Conservation (phyloP, 2,329 filamentous ascomycete genomes). For the Sporothrix inflata region DNA sequence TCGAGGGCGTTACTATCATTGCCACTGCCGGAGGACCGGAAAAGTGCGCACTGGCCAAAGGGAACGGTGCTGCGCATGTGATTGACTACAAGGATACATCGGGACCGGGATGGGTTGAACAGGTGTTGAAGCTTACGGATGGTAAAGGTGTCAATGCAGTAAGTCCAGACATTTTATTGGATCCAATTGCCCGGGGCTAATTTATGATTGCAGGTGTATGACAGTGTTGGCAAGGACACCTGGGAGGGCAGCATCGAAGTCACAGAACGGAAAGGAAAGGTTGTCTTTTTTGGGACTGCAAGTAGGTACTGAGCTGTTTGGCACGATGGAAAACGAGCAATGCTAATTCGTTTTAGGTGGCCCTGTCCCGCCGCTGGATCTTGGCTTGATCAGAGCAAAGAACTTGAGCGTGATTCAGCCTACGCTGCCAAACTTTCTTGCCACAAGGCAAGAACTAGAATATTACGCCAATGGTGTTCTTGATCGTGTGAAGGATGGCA, state of each 20-base stretch:
- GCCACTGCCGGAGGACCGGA: conserved; percentile 1
- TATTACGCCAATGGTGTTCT: conserved; percentile 2
- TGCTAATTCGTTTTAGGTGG: conserved; percentile 5
- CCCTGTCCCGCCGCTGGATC: background rate
- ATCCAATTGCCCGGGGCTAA: background rate
- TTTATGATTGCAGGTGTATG: conserved; percentile 1
- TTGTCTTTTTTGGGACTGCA: conserved; percentile 1
- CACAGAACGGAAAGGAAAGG: conserved; percentile 1
- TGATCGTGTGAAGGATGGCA: background rate
- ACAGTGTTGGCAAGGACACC: conserved; percentile 1
- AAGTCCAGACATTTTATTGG: background rate
- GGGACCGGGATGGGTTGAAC: background rate
- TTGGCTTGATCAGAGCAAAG: background rate
- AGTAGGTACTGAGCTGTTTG: conserved; percentile 2
- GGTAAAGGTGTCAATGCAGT: conserved; percentile 4
- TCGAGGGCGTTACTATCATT: background rate
- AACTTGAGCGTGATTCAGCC: conserved; percentile 1
- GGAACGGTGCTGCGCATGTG: background rate
- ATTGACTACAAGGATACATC: conserved; percentile 3
- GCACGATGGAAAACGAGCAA: background rate
- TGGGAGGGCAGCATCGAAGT: conserved; percentile 1
- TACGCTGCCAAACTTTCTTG: background rate
- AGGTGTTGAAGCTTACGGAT: background rate
- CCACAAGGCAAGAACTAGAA: conserved; percentile 1
- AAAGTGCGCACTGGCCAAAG: conserved; percentile 1